Conservation (phyloP, 2,329 filamentous ascomycete species). For the Aspergillus unguis region DNA sequence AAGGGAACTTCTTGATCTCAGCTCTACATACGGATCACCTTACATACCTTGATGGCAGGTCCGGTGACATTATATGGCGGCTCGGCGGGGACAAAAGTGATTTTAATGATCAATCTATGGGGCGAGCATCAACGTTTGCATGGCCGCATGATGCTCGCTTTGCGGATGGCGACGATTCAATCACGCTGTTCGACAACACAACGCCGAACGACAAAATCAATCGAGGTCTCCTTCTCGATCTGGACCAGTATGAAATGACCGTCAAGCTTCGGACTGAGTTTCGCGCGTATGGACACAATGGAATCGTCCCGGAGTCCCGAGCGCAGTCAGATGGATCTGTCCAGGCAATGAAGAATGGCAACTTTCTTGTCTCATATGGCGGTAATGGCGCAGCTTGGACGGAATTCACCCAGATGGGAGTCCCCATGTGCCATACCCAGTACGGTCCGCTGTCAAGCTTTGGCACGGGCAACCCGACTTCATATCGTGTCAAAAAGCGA, state of each 20-base stretch:
- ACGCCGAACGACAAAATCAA: constrained; percentile 24
- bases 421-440: constrained; percentile 53
- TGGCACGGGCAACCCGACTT: constrained; percentile 37
- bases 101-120: constrained; percentile 42
- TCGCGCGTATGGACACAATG: constrained; percentile 30
- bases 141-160: constrained; percentile 55
- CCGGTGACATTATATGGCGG: constrained; percentile 50
- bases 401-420: constrained; percentile 48
- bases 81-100: constrained; percentile 48
- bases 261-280: constrained; percentile 42
- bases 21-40: constrained; percentile 37
- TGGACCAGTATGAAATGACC: constrained; percentile 44
- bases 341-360: constrained; percentile 42
- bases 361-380: constrained; percentile 52
- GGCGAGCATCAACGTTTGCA: constrained; percentile 46
- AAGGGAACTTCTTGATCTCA: constrained; percentile 46
- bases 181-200: constrained; percentile 45
- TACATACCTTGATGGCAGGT: constrained; percentile 42
- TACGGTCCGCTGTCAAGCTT: constrained; percentile 34
- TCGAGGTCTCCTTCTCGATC: constrained; percentile 45
- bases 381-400: constrained; percentile 47
- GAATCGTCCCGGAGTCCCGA: constrained; percentile 41
- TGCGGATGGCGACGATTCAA: constrained; percentile 24
- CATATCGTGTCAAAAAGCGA: constrained; percentile 55
- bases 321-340: constrained; percentile 45